These are phyloP conservation scores for Aschersonia sp. DNA, from an alignment of 2,329 filamentous ascomycete genomes.

Conservation along the genomic window DNA sequence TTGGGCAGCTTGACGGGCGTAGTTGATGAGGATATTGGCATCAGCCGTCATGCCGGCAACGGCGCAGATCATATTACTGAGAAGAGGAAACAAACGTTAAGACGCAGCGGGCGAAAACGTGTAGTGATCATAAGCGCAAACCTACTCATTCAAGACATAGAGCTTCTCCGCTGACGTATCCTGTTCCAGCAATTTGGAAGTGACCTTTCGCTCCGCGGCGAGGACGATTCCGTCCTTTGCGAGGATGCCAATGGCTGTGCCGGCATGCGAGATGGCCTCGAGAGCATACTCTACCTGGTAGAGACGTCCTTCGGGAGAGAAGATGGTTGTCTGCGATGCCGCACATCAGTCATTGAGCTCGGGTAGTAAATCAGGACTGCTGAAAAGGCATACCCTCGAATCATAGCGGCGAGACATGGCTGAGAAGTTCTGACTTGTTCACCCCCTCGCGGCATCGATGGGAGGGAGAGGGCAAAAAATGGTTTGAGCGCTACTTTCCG, in stretches of 20 bases:
- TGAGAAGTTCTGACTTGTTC: not conserved
- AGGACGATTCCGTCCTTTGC: conserved; percentile 98
- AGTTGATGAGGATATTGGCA: conserved; percentile 99
- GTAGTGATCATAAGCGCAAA: conserved; percentile 4
- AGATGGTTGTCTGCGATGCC: conserved; percentile 76
- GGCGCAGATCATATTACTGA: conserved; percentile 98
- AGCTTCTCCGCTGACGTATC: conserved; percentile 99
- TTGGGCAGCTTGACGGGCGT: conserved; percentile 92
- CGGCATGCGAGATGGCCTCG: conserved; percentile 96
- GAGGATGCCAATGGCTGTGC: conserved; percentile 90
- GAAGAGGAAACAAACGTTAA: not conserved
- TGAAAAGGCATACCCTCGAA: conserved; percentile 60
- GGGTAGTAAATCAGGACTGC: too few relatives aligned
- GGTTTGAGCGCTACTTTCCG: too few relatives aligned
- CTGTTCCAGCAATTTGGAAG: conserved; percentile 96
- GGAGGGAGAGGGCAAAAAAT: too few relatives aligned
- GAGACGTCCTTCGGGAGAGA: conserved; percentile 94
- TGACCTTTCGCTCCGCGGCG: conserved; percentile 96
- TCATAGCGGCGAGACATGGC: conserved; percentile 93
- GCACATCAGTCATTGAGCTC: conserved; percentile 1
- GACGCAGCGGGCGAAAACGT: not conserved
- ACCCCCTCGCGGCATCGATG: not conserved
- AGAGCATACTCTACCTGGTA: conserved; percentile 99
- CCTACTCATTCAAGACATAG: conserved; percentile 96
- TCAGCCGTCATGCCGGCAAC: conserved; percentile 99